Conservation (phyloP, 2,329 filamentous ascomycete species). For the Amphichorda felina region DNA sequence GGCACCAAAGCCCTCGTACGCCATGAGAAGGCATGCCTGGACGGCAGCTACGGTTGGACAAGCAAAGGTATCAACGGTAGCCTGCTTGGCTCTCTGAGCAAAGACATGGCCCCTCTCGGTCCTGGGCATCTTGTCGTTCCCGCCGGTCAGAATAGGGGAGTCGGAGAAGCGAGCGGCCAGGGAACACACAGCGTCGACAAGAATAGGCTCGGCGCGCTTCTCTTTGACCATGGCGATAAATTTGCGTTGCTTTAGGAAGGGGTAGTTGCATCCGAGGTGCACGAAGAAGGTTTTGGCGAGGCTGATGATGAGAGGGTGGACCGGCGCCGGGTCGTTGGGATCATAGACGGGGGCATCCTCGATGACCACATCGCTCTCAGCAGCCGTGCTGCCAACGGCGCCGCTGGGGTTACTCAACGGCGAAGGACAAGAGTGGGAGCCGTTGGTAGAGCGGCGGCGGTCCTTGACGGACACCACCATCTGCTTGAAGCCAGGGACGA, state of each 20-base stretch:
- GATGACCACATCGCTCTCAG: slow-evolving; percentile 28
- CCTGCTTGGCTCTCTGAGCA: slow-evolving; percentile 71
- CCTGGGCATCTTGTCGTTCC: slow-evolving; percentile 33
- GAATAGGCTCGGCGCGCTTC: slow-evolving; percentile 70
- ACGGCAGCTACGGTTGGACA: slow-evolving; percentile 76
- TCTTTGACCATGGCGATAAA: slow-evolving; percentile 69
- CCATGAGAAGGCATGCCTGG: slow-evolving; percentile 72
- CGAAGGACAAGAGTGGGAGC: slow-evolving; percentile 40
- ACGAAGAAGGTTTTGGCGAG: slow-evolving; percentile 72
- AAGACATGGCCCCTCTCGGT: slow-evolving; percentile 68
- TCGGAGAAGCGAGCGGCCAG: slow-evolving; percentile 72
- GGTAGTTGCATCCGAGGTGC: slow-evolving; percentile 76
- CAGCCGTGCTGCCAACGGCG: slow-evolving; percentile 25
- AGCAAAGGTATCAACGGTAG: slow-evolving; percentile 70
- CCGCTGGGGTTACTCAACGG: slow-evolving; percentile 27
- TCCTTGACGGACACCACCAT: slow-evolving; percentile 74
- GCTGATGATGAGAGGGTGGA: slow-evolving; percentile 63
- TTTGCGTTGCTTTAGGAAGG: slow-evolving; percentile 62
- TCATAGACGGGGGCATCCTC: slow-evolving; percentile 66
- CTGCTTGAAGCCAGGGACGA: slow-evolving; percentile 84
- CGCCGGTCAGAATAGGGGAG: slow-evolving; percentile 32
- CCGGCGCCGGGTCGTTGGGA: slow-evolving; percentile 54
- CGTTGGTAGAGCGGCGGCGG: slow-evolving; percentile 44
- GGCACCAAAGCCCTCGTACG: slow-evolving; percentile 81
- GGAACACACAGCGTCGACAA: slow-evolving; percentile 79